phyloP scores from a whole-genome alignment of 2,329 filamentous ascomycete genomes.

The Aureobasidium vineae region DNA sequence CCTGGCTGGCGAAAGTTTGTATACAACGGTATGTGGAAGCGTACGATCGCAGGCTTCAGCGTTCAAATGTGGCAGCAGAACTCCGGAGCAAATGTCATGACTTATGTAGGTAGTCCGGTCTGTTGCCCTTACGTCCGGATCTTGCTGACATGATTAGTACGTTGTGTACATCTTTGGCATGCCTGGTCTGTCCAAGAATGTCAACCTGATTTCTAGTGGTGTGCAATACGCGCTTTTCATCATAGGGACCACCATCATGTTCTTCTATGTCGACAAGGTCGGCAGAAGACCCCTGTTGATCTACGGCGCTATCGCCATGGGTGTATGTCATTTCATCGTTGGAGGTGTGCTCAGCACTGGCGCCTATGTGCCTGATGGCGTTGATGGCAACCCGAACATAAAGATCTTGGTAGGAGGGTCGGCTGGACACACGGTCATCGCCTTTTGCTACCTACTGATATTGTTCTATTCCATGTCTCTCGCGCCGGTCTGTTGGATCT shows the following conservation, averaged over 20 bases:
- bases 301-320: slow-evolving; percentile 47
- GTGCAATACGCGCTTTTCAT: slow-evolving; percentile 47
- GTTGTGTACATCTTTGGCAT: slow-evolving; percentile 61
- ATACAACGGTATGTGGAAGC: slow-evolving; percentile 59
- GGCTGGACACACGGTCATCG: slow-evolving; percentile 62
- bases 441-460: slow-evolving; percentile 64
- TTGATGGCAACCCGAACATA: slow-evolving; percentile 53
- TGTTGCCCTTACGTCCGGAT: not conserved
- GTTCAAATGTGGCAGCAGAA: slow-evolving; percentile 59
- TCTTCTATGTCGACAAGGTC: slow-evolving; percentile 46
- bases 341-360: slow-evolving; percentile 48
- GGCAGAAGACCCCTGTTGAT: slow-evolving; percentile 45
- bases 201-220: slow-evolving; percentile 45
- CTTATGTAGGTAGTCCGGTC: not conserved
- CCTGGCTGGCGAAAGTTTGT: slow-evolving; percentile 48
- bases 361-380: slow-evolving; percentile 45
- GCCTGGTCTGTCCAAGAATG: slow-evolving; percentile 55
- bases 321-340: slow-evolving; percentile 49
- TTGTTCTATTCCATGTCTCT: slow-evolving; percentile 62
- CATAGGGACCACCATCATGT: slow-evolving; percentile 43
- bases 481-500: not conserved
- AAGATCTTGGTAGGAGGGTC: slow-evolving; percentile 53
- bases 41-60: slow-evolving; percentile 56
- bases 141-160: slow-evolving; percentile 50
- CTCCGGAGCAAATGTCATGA: slow-evolving; percentile 33